phyloP scores from a whole-genome alignment of 1,284 basidiomycete species.

The Malassezia cuniculi region DNA sequence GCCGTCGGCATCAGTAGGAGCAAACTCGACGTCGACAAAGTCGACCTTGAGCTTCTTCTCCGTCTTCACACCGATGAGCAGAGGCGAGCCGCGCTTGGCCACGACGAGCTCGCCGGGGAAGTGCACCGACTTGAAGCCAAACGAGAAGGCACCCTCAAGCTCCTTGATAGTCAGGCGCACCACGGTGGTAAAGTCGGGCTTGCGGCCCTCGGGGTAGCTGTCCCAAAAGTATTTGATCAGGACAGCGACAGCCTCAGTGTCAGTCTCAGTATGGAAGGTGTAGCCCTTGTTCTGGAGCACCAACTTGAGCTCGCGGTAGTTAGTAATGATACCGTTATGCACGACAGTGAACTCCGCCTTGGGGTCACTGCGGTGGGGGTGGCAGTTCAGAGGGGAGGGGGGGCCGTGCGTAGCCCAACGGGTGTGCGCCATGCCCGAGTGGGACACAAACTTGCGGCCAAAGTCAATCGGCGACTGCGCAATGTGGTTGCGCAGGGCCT shows the following conservation, averaged over 20 bases:
- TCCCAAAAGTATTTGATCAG: constrained; percentile 95
- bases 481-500: constrained; percentile 82
- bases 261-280: constrained; percentile 87
- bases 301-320: constrained; percentile 72
- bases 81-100: constrained; percentile 88
- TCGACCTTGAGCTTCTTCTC: constrained; percentile 99
- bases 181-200: constrained; percentile 75
- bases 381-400: constrained; percentile 70
- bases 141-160: constrained; percentile 98
- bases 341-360: constrained; percentile 78
- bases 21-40: constrained; percentile 86
- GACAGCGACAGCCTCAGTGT: constrained; percentile 93
- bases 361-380: constrained; percentile 80
- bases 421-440: constrained; percentile 96
- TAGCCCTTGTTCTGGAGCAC: constrained; percentile 93
- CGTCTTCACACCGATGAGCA: constrained; percentile 96
- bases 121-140: constrained; percentile 95
- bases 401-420: constrained; percentile 99
- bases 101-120: constrained; percentile 93
- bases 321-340: constrained; percentile 99
- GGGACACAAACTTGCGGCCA: constrained; percentile 66
- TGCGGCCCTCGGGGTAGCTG: constrained; percentile 67
- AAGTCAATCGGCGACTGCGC: constrained; percentile 64
- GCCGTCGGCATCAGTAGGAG: constrained; percentile 9
- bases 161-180: constrained; percentile 95